Conservation (phyloP, 192 early-diverging fungal species). For the Podila clonocystis region DNA sequence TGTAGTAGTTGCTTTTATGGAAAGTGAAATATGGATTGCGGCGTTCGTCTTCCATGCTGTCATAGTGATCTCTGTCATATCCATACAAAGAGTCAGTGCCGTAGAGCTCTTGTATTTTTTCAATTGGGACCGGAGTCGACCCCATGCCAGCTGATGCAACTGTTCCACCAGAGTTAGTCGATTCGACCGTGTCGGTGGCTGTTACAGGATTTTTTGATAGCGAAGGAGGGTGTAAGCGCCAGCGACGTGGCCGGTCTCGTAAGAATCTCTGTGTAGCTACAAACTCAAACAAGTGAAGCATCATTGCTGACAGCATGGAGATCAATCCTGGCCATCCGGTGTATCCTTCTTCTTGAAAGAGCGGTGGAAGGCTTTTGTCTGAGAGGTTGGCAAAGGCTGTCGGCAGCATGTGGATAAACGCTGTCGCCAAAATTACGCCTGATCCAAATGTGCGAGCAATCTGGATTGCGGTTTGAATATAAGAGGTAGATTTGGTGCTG, state of each 20-base stretch:
- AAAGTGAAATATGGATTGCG: background rate
- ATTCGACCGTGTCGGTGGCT: too few relatives aligned
- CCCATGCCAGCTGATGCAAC: too few relatives aligned
- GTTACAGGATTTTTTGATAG: background rate
- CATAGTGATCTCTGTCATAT: background rate
- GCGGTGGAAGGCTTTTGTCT: slow-evolving; percentile 61
- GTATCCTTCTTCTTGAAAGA: slow-evolving; percentile 52
- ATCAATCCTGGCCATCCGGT: slow-evolving; percentile 63
- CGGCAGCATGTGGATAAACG: slow-evolving; percentile 78
- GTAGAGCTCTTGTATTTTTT: background rate
- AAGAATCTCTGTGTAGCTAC: slow-evolving; percentile 38
- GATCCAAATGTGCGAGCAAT: slow-evolving; percentile 61
- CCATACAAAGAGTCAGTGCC: background rate
- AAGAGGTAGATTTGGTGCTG: background rate
- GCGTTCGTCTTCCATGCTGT: background rate
- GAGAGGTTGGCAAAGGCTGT: slow-evolving; percentile 65
- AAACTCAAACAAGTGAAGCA: slow-evolving; percentile 75
- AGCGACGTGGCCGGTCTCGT: background rate
- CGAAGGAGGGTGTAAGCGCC: background rate
- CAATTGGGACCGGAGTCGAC: background rate
- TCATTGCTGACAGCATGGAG: slow-evolving; percentile 71
- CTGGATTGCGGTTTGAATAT: slow-evolving; percentile 20
- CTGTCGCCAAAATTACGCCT: slow-evolving; percentile 79
- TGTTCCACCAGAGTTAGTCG: too few relatives aligned
- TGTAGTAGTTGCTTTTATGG: background rate